Percentiles rank a stretch among this genome's conserved stretches.
Conservation (phyloP, 2,329 filamentous ascomycete genomes). For the Annulohypoxylon truncatum region DNA sequence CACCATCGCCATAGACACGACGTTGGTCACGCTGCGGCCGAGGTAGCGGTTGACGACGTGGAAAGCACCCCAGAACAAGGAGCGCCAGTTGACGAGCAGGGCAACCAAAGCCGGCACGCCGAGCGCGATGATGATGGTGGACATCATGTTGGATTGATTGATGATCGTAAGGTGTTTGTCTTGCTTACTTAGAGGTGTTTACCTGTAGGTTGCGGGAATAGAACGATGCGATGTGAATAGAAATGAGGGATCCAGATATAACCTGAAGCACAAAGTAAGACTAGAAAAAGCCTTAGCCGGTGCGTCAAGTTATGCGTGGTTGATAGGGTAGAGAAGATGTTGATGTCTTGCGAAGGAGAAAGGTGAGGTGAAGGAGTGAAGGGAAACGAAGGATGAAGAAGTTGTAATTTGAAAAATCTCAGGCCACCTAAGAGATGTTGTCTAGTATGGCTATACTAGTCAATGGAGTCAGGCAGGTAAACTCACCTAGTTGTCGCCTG, state of each 20-base stretch:
- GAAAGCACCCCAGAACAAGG: neutral
- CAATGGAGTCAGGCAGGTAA: too few relatives aligned
- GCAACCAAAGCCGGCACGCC: neutral
- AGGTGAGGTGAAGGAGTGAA: too few relatives aligned
- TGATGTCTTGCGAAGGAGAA: neutral
- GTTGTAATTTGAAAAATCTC: too few relatives aligned
- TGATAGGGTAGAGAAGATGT: neutral
- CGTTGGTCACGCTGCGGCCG: neutral
- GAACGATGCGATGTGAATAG: too few relatives aligned
- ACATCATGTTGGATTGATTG: neutral
- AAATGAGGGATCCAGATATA: neutral
- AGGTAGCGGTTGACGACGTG: neutral
- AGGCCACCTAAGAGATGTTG: too few relatives aligned
- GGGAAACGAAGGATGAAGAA: too few relatives aligned
- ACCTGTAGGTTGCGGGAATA: too few relatives aligned
- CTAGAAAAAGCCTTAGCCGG: neutral
- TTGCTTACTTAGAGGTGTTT: neutral
- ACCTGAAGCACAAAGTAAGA: neutral
- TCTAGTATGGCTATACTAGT: neutral
- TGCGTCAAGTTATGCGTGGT: neutral
- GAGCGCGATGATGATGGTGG: neutral
- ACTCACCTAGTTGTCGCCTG: too few relatives aligned
- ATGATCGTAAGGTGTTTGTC: neutral
- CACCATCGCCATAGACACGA: neutral
- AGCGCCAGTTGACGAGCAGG: neutral